phyloP scores from a whole-genome alignment of 2,329 filamentous ascomycete species.

The Aspergillus cejpii region DNA sequence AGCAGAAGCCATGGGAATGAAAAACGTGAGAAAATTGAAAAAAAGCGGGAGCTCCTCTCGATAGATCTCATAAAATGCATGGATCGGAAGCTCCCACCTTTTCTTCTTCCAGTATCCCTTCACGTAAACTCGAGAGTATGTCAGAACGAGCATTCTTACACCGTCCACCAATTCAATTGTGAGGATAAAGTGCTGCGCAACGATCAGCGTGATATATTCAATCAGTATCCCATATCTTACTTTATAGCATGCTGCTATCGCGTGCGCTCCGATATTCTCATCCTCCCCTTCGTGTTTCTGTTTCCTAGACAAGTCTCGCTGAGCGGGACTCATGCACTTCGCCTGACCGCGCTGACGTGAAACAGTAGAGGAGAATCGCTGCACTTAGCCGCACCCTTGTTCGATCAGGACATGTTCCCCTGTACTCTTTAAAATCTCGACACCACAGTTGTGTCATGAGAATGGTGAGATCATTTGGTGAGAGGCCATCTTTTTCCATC shows the following conservation, averaged over 20 bases:
- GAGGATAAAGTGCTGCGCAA: slow-evolving; percentile 16
- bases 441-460: slow-evolving; percentile 17
- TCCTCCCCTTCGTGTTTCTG: slow-evolving; percentile 2
- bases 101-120: slow-evolving; percentile 14
- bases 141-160: slow-evolving; percentile 15
- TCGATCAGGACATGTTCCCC: slow-evolving; percentile 7
- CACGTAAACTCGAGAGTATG: slow-evolving; percentile 11
- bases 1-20: slow-evolving; percentile 12
- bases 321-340: slow-evolving; percentile 14
- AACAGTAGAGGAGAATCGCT: slow-evolving; percentile 15
- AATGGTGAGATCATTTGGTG: slow-evolving; percentile 15
- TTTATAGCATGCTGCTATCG: slow-evolving; percentile 16
- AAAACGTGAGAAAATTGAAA: slow-evolving; percentile 15
- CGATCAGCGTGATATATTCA: neutral
- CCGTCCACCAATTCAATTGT: slow-evolving; percentile 14
- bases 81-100: slow-evolving; percentile 9
- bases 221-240: slow-evolving; percentile 4
- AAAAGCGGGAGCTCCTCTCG: slow-evolving; percentile 10
- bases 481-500: slow-evolving; percentile 14
- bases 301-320: slow-evolving; percentile 1
- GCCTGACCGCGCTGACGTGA: slow-evolving; percentile 12
- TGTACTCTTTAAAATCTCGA: slow-evolving; percentile 14
- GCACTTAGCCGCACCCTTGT: slow-evolving; percentile 11
- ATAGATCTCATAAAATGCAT: slow-evolving; percentile 16
- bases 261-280: slow-evolving; percentile 4